Evolutionary conservation across 805 yeast species (phyloP), one percentile per base, ranked within the genome.

Genomic region (Pachysolen tannophilus): DNA sequence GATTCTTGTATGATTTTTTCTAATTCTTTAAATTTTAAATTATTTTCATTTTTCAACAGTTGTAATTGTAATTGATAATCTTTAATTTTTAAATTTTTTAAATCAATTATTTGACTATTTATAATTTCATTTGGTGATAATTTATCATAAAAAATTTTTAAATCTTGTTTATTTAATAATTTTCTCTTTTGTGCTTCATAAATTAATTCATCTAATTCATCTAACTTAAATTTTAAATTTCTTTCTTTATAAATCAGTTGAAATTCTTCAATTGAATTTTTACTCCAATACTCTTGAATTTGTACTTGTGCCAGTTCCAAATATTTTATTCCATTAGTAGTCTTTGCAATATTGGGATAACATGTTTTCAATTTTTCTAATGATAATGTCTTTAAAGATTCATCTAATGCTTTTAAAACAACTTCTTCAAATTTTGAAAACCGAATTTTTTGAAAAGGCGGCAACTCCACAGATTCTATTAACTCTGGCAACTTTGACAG

Each of bases 181-280:
- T 30, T 33, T 30, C 40, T 33, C 20, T 14, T 9, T 20, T 40
- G 20, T 9, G 76, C 75, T 9, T 50, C 53, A 20, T 56, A 53
- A 10, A 73, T 60, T 13, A 73, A 52, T 36, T 64, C 67, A 46
- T 73, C 80, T 31, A 73, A 51, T 34, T 63, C 64, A 42, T 71
- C 53, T 32, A 73, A 52, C 37, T 65, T 70, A 14, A 25, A 32
- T 41, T 67, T 60, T 17, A 73, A 47, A 24, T 63, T 59, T 11
- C 71, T 39, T 37, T 73, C 78, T 9, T 52, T 42, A 46, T 65
- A 71, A 2, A 73, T 70, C 32, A 58, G 50, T 5, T 63, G 64
- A 39, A 72, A 72, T 47, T 72, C 78, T 15, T 56, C 53, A 26
- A 61, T 42, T 3, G 71, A 58, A 28, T 56, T 63, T 14, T 46